Base-by-base conservation (phyloP, 495 filamentous ascomycete species). In the Penicillium herquei region DNA sequence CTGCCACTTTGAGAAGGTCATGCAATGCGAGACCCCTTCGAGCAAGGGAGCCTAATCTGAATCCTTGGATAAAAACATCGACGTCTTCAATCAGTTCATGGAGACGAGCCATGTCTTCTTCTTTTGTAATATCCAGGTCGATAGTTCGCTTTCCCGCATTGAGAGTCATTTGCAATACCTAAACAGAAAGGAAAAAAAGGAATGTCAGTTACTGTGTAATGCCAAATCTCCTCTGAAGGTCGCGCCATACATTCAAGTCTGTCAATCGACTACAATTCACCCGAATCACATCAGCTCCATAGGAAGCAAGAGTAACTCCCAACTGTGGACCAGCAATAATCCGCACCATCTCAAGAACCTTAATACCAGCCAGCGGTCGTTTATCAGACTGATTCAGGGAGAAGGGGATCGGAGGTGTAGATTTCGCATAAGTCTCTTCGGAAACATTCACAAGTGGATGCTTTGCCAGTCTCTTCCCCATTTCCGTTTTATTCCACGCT, bases 221-320 rank as follows among this genome's bases (percentile, higher is more conserved):
- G 26, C 32, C 9, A 17, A 46, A n/a, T 10, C 6, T 37, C 4
- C 10, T 30, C n/a, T 8, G 16, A n/a, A n/a, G 5, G 40, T 34
- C 7, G n/a, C 10, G 14, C 48, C 52, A 18, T 52, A 59, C 57
- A 14, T 52, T 52, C 0, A 79, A 41, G 57, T 87, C 84, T 0
- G 68, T 66, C n/a, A 86, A 49, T 41, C 77, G 67, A 9, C 74
- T 74, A 11, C 76, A 72, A 0, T 79, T 84, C 17, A 86, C 70
- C 6, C 81, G 68, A 69, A 87, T 78, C 1, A 90, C 84, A 45
- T 77, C 78, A 3, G 84, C 84, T 18, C 84, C 84, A 14, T 81
- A 72, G 47, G 84, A 73, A 0, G 83, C 81, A 1, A 85, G 66
- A 6, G 74, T 72, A 7, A 76, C 68, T 0, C 74, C 72, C 12